Percentiles rank a stretch among this genome's conserved stretches.
Evolutionary conservation across 495 filamentous ascomycete genomes (phyloP).

Genomic region (Trichoderma erinaceum): DNA sequence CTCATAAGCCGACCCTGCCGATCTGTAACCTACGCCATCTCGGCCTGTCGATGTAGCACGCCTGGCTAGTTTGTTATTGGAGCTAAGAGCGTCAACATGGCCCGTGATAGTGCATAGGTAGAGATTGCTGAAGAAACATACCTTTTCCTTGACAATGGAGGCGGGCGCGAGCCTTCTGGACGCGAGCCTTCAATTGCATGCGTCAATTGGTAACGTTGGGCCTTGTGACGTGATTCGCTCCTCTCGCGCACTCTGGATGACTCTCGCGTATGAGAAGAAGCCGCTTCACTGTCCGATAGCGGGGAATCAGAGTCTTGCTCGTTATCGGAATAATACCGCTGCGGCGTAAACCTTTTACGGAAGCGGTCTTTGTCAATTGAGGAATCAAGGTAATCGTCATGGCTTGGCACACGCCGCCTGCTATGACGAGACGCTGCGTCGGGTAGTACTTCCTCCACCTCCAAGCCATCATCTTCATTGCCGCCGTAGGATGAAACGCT

Average conservation of each 20-base stretch:
- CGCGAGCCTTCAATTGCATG: slow-evolving; percentile 4
- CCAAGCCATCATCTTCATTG: neutral
- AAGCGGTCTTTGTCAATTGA: neutral
- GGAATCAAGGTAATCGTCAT: neutral
- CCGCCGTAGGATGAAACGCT: slow-evolving; percentile 4
- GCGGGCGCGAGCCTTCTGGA: neutral
- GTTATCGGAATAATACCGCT: slow-evolving; percentile 3
- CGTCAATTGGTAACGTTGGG: neutral
- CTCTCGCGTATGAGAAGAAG: slow-evolving; percentile 3
- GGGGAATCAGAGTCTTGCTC: neutral
- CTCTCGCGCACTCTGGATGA: neutral
- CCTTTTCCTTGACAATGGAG: neutral
- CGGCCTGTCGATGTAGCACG: neutral
- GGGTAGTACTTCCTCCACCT: neutral
- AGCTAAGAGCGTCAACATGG: neutral
- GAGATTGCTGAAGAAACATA: neutral
- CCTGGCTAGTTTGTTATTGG: neutral
- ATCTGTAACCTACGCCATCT: neutral
- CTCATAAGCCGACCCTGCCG: neutral
- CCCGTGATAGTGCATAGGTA: neutral
- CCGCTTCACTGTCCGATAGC: neutral
- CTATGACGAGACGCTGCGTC: slow-evolving; percentile 4
- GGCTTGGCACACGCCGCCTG: neutral
- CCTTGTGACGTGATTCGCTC: slow-evolving; percentile 5
- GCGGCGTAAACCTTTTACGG: neutral